Conservation (phyloP, 2,329 filamentous ascomycete genomes). For the Aspergillus sp. region DNA sequence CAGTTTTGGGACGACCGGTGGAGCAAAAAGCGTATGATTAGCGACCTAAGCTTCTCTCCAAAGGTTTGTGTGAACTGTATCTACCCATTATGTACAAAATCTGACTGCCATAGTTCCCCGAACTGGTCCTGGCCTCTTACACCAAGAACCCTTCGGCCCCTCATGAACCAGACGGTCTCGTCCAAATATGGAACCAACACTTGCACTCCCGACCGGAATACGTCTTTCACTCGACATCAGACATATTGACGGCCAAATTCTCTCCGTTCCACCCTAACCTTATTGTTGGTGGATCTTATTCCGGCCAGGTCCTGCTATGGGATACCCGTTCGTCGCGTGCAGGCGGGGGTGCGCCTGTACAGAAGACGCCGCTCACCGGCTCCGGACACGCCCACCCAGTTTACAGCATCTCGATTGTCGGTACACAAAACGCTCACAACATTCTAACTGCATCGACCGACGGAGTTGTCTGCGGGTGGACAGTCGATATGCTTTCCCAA, state of each 20-base stretch:
- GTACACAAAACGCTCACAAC: conserved; percentile 97
- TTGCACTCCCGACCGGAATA: conserved; percentile 93
- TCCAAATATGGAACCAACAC: conserved; percentile 96
- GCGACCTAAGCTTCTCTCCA: conserved; percentile 87
- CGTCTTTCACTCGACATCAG: conserved; percentile 91
- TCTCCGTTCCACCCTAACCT: conserved; percentile 98
- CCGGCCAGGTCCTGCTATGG: conserved; percentile 93
- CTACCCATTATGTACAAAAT: background rate
- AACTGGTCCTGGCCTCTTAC: conserved; percentile 87
- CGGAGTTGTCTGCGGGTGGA: conserved; percentile 94
- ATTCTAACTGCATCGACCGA: conserved; percentile 96
- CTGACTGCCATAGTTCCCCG: conserved; percentile 58
- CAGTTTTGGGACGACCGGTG: conserved; percentile 94
- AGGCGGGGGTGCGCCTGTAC: conserved; percentile 62
- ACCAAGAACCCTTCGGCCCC: conserved; percentile 95
- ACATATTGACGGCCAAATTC: conserved; percentile 91
- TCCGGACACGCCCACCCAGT: conserved; percentile 94
- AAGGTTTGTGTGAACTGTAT: conserved; percentile 50
- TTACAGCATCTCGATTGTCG: conserved; percentile 90
- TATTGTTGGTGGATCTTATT: conserved; percentile 93
- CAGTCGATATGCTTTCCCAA: conserved; percentile 93
- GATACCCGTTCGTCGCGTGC: conserved; percentile 84
- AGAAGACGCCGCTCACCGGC: conserved; percentile 92
- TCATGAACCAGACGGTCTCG: conserved; percentile 84
- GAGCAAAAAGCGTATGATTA: conserved; percentile 97